Conservation (phyloP, 495 filamentous ascomycete species). For the Aspergillus mulundensis region DNA sequence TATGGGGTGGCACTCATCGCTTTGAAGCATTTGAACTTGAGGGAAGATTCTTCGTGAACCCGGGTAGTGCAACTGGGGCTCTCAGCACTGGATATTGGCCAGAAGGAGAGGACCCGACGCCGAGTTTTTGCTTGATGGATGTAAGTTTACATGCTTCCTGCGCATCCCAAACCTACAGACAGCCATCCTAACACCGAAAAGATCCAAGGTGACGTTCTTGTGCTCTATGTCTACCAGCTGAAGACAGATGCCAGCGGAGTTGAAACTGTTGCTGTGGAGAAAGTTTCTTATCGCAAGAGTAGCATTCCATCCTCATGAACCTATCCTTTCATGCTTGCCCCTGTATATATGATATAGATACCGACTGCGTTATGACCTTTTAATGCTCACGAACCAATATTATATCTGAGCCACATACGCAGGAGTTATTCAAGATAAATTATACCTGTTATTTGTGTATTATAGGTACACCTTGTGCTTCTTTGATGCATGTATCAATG, state of each 20-base stretch:
- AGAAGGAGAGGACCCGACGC: slow-evolving; percentile 76
- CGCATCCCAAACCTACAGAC: neutral
- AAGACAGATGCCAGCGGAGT: slow-evolving; percentile 82
- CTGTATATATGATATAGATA: slow-evolving; percentile 37
- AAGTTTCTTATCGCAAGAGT: slow-evolving; percentile 95
- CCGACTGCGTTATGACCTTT: slow-evolving; percentile 21
- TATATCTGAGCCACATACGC: neutral
- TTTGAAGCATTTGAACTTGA: slow-evolving; percentile 99
- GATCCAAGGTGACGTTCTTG: slow-evolving; percentile 97
- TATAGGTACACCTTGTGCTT: too few species aligned
- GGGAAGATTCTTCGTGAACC: slow-evolving; percentile 98
- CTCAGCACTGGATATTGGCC: slow-evolving; percentile 68
- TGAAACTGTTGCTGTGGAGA: slow-evolving; percentile 93
- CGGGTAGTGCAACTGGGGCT: slow-evolving; percentile 89
- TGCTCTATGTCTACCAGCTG: slow-evolving; percentile 96
- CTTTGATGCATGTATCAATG: neutral
- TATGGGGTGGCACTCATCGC: slow-evolving; percentile 95
- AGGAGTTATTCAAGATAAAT: neutral
- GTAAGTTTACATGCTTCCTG: slow-evolving; percentile 51
- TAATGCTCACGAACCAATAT: neutral
- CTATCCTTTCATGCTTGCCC: slow-evolving; percentile 14
- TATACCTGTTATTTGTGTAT: too few species aligned
- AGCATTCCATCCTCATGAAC: slow-evolving; percentile 32
- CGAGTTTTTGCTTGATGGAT: slow-evolving; percentile 99
- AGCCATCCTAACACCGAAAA: slow-evolving; percentile 26